Base-by-base conservation (phyloP, 352 stramenopile genomes). In the Pythium chondricola region DNA sequence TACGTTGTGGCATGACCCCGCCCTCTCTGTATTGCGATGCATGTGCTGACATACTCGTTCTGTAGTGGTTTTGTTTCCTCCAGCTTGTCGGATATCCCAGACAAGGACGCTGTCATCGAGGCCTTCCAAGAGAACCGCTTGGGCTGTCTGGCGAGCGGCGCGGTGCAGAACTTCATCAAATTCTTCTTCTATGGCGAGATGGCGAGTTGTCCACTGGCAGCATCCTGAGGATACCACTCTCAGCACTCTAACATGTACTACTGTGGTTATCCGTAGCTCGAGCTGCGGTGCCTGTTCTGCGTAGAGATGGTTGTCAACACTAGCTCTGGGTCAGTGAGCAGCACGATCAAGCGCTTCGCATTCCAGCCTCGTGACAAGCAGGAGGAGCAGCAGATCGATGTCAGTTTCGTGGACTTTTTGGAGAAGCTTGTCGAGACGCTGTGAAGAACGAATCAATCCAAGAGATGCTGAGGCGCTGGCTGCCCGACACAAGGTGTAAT, bases 131-230 rank as follows among this genome's bases (percentile, higher is more conserved):
- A 67, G 39, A 83, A 88, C 36, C 79, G 65, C 26, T 49, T 95
- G 33, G 77, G 65, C 61, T 95, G 83, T 63, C 61, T 95, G 49
- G 83, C 83, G 18, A 91, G 79, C 43, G 83, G 83, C 13, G 69
- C 70, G 13, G 56, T 92, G 31, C 61, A 86, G 14, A 74, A 71
- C 35, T 43, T 85, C 17, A 66, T 91, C 64, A 95, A 95, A 57
- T 95, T 95, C 39, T 95, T 83, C 63, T 95, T 95, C 54, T 92
- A 77, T 37, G 79, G 69, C 9, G 77, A 92, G 65, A 89, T 90
- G 83, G 81, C 91, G 66, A 24, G 48, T 61, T n/a, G 8, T n/a
- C 32, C 6, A 18, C 20, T 27, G 44, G n/a, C n/a, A n/a, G n/a
- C n/a, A n/a, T n/a, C n/a, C n/a, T n/a, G n/a, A n/a, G n/a, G n/a